phyloP scores from a whole-genome alignment of 1,284 basidiomycete genomes.

The Leccinum griseonigrum region DNA sequence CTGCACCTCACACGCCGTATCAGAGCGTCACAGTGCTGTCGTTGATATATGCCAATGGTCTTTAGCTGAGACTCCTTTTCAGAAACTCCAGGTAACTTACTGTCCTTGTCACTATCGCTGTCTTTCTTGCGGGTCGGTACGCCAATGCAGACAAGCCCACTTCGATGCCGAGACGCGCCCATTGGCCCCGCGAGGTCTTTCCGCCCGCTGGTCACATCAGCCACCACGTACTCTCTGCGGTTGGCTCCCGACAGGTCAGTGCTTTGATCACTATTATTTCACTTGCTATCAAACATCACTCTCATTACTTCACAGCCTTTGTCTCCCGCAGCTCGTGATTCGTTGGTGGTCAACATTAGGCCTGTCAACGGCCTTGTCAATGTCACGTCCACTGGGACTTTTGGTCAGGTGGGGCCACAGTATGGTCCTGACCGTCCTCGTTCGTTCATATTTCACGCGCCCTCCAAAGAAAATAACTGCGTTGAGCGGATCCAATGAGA shows the following conservation, averaged over 20 bases:
- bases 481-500: constrained; percentile 68
- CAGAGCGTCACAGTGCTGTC: background rate
- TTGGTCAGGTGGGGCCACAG: constrained; percentile 41
- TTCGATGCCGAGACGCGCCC: constrained; percentile 8
- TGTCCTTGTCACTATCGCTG: constrained; percentile 2
- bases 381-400: constrained; percentile 16
- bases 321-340: background rate
- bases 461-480: constrained; percentile 34
- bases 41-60: background rate
- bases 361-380: constrained; percentile 13
- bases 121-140: constrained; percentile 10
- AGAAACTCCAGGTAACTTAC: background rate
- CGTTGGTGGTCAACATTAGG: background rate
- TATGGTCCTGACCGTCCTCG: constrained; percentile 27
- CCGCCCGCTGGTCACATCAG: background rate
- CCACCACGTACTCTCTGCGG: background rate
- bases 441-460: background rate
- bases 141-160: background rate
- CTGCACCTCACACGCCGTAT: background rate
- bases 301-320: background rate
- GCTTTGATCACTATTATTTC: background rate
- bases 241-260: background rate
- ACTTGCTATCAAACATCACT: background rate
- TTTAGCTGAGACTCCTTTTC: constrained; percentile 2
- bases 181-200: background rate